Percentiles rank a stretch among this genome's conserved stretches.
phyloP scores from a whole-genome alignment of 2,329 filamentous ascomycete species.

The Xylaria sp. region DNA sequence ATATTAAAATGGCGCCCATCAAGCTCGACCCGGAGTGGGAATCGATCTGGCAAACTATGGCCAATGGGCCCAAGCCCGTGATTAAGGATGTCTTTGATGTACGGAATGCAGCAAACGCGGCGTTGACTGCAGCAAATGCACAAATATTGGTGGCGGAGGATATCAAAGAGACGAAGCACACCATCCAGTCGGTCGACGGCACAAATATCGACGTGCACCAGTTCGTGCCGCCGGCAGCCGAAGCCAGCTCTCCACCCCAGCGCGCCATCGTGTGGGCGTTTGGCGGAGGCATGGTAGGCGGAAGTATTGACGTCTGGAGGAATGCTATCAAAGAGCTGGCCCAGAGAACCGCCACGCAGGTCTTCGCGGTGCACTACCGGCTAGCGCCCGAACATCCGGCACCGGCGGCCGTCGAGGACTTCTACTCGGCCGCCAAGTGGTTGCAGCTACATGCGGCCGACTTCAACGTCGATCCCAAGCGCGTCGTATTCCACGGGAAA shows the following conservation, averaged over 20 bases:
- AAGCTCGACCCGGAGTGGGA: constrained; percentile 37
- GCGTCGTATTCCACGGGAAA: constrained; percentile 38
- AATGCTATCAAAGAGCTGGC: constrained; percentile 33
- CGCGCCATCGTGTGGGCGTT: constrained; percentile 42
- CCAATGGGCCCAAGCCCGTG: constrained; percentile 18
- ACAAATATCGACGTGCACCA: constrained; percentile 37
- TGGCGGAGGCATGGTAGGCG: constrained; percentile 43
- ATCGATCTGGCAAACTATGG: constrained; percentile 2
- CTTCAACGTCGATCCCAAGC: constrained; percentile 42
- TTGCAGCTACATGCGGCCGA: constrained; percentile 48
- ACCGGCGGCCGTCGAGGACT: constrained; percentile 56
- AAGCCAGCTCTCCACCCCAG: constrained; percentile 22
- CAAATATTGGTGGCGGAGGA: constrained; percentile 14
- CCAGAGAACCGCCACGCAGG: constrained; percentile 33
- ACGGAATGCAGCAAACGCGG: constrained; percentile 7
- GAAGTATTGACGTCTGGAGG: constrained; percentile 37
- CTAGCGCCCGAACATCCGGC: constrained; percentile 61
- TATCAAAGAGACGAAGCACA: constrained; percentile 38
- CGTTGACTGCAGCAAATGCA: not conserved
- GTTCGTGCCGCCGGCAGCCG: constrained; percentile 36
- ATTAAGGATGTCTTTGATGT: constrained; percentile 24
- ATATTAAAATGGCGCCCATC: constrained; percentile 22
- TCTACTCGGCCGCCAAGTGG: constrained; percentile 44
- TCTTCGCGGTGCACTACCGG: constrained; percentile 57
- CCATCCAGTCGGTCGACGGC: constrained; percentile 40